Evolutionary conservation across 345 rosid genomes (phyloP).

Genomic region (Physaria fendleri): DNA sequence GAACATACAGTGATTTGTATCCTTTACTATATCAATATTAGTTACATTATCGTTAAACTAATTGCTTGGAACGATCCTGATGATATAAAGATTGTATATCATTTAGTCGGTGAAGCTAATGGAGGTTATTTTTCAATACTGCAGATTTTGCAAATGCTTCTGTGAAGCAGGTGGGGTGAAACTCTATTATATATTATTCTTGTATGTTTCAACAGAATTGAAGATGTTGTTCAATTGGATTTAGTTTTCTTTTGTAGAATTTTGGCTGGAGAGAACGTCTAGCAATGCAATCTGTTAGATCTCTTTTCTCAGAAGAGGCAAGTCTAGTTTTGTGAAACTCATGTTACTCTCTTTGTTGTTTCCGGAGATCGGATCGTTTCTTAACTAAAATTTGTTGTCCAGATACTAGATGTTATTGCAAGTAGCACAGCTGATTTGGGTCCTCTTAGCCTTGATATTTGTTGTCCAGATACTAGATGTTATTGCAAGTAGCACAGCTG

Average conservation of each 20-base stretch:
- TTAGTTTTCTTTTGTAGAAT: constrained; percentile 40
- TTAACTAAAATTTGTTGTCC: constrained; percentile 4
- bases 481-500: constrained; percentile 58
- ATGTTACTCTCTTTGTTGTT: not conserved
- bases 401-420: constrained; percentile 68
- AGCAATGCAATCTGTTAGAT: constrained; percentile 52
- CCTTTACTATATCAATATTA: not conserved
- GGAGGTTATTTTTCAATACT: constrained; percentile 5
- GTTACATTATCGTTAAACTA: not conserved
- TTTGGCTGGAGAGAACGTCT: constrained; percentile 84
- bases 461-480: constrained; percentile 58
- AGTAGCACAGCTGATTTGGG: constrained; percentile 76
- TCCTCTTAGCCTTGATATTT: constrained; percentile 55
- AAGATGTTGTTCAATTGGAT: constrained; percentile 15
- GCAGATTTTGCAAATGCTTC: constrained; percentile 54
- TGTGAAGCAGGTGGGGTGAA: constrained; percentile 43
- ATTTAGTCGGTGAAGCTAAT: not conserved
- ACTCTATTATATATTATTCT: not conserved
- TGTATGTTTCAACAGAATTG: not conserved
- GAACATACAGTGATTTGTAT: not conserved
- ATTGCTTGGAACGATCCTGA: not conserved
- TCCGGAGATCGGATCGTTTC: not conserved
- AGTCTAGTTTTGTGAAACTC: constrained; percentile 35
- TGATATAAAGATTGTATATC: not conserved
- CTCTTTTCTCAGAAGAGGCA: constrained; percentile 78